Conservation (phyloP, 345 rosid species). For the Salix koriyanagi region DNA sequence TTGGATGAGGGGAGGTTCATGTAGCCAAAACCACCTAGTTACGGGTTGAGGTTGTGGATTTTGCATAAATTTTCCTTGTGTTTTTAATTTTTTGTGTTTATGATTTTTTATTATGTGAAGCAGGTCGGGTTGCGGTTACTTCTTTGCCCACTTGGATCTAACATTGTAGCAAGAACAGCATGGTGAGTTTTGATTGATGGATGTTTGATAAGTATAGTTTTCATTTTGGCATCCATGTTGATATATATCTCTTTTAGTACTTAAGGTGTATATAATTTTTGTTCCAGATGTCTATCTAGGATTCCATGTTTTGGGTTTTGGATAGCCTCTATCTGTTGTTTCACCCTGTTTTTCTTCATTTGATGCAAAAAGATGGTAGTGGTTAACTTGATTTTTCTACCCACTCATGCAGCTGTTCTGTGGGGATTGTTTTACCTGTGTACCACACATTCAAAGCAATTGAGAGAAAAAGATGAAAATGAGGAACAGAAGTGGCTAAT, state of each 20-base stretch:
- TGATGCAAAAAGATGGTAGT: background rate
- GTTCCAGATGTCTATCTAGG: background rate
- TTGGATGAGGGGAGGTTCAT: too few species aligned
- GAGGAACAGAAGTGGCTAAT: conserved; percentile 40
- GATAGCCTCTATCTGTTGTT: background rate
- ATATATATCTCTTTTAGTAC: background rate
- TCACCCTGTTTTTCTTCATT: background rate
- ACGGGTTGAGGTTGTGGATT: too few species aligned
- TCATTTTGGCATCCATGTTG: background rate
- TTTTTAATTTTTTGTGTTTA: background rate
- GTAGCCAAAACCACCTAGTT: too few species aligned
- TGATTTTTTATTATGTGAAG: background rate
- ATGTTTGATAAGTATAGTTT: background rate
- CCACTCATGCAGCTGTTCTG: conserved; percentile 55
- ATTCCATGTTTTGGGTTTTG: background rate
- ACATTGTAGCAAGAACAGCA: conserved; percentile 71
- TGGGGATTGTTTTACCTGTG: conserved; percentile 72
- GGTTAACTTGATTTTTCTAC: background rate
- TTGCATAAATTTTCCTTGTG: too few species aligned
- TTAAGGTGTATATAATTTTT: background rate
- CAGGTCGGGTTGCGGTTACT: conserved; percentile 81
- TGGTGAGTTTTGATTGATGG: conserved; percentile 46
- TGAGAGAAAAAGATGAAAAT: conserved; percentile 49
- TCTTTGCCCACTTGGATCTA: conserved; percentile 64
- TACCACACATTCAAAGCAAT: conserved; percentile 83